Evolutionary conservation across 2,329 filamentous ascomycete species (phyloP).

Genomic region (Penicillium aurantiogriseum): DNA sequence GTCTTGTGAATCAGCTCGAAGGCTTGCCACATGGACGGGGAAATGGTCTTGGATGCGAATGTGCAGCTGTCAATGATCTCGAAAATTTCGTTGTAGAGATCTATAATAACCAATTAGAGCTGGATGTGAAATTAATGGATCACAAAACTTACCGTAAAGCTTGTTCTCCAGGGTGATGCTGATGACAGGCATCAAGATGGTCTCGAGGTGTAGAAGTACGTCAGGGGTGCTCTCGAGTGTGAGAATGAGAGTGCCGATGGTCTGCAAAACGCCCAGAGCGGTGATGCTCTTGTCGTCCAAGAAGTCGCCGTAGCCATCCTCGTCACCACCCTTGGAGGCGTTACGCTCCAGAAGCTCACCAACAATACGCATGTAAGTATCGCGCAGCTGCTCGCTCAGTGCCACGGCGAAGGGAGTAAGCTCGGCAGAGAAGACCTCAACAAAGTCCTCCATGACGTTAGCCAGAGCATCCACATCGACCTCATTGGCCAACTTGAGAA

Average conservation of each 20-base stretch:
- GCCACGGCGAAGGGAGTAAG: slow-evolving; percentile 96
- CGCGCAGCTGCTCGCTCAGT: slow-evolving; percentile 88
- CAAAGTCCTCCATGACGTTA: slow-evolving; percentile 99
- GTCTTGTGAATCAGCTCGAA: slow-evolving; percentile 96
- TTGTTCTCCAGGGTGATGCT: slow-evolving; percentile 96
- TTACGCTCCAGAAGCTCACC: slow-evolving; percentile 88
- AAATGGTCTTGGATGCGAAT: slow-evolving; percentile 93
- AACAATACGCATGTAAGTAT: slow-evolving; percentile 93
- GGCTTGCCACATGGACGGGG: slow-evolving; percentile 95
- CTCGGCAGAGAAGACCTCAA: slow-evolving; percentile 96
- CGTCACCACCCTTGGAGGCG: slow-evolving; percentile 68
- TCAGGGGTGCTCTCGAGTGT: slow-evolving; percentile 97
- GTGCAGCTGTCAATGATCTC: slow-evolving; percentile 99
- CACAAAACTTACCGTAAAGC: slow-evolving; percentile 67
- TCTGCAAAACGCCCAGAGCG: slow-evolving; percentile 91
- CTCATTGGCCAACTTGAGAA: slow-evolving; percentile 95
- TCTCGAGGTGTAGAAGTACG: slow-evolving; percentile 89
- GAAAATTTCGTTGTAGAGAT: slow-evolving; percentile 97
- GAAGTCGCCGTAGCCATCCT: slow-evolving; percentile 83
- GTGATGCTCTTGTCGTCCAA: slow-evolving; percentile 98
- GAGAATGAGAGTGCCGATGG: slow-evolving; percentile 93
- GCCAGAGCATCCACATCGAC: slow-evolving; percentile 95
- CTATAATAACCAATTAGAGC: background rate
- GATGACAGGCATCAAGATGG: slow-evolving; percentile 95
- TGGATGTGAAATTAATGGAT: slow-evolving; percentile 41